A percentile compares a stretch with the other conserved stretches of the same genome.
Evolutionary conservation across 2,329 filamentous ascomycete genomes (phyloP).

Genomic region (Aspergillus caelatus): DNA sequence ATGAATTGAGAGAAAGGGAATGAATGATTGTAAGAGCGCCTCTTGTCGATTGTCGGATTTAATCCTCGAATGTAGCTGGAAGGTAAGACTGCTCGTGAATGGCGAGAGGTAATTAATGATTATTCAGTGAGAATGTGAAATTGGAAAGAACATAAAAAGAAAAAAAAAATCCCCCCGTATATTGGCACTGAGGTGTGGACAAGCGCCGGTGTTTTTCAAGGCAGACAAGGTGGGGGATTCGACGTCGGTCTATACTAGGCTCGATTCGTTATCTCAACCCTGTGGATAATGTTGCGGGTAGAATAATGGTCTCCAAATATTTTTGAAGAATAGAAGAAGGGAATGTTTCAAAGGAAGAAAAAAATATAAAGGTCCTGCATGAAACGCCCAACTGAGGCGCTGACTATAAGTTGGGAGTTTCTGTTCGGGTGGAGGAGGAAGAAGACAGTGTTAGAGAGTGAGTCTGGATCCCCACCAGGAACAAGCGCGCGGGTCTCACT

Average conservation of each 20-base stretch:
- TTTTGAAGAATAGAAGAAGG: neutral
- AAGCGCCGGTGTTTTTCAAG: constrained; percentile 15
- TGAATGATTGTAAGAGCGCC: neutral
- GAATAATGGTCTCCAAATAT: neutral
- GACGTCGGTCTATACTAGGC: neutral
- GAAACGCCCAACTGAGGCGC: neutral
- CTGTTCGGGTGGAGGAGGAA: neutral
- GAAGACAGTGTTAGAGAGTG: neutral
- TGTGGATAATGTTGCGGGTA: neutral
- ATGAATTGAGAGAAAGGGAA: neutral
- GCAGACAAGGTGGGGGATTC: constrained; percentile 15
- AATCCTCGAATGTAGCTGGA: neutral
- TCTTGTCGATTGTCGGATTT: neutral
- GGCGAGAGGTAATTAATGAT: too few relatives aligned
- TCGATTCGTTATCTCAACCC: neutral
- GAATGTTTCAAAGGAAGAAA: neutral
- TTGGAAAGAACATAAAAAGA: neutral
- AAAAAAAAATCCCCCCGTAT: neutral
- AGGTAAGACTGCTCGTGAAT: neutral
- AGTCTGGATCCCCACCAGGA: neutral
- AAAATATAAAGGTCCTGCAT: neutral
- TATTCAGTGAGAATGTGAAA: neutral
- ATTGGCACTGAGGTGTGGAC: constrained; percentile 12
- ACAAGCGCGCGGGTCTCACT: constrained; percentile 1
- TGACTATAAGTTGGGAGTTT: neutral